These are phyloP conservation scores for Tulasnella calospora DNA, from an alignment of 768 basidiomycete species.

Conservation along the genomic window DNA sequence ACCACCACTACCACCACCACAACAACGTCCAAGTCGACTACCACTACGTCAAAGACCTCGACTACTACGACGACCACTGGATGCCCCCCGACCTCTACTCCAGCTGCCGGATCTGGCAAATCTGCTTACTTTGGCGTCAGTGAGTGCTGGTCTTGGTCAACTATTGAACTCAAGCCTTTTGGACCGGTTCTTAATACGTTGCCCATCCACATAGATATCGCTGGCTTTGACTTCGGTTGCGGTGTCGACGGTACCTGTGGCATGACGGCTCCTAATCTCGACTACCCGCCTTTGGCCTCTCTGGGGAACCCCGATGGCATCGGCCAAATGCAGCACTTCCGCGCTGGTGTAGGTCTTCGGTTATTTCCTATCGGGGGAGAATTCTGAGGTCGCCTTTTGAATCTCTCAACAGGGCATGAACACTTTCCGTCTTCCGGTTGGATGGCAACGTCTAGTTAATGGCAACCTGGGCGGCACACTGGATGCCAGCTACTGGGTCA, in stretches of 20 bases:
- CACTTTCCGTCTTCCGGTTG: conserved; percentile 55
- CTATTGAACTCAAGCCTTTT: not conserved
- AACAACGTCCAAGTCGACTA: conserved; percentile 13
- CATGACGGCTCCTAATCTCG: conserved; percentile 37
- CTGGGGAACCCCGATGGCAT: conserved; percentile 46
- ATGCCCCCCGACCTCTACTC: conserved; percentile 10
- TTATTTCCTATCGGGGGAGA: not conserved
- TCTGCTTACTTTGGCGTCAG: conserved; percentile 40
- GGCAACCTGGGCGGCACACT: conserved; percentile 40
- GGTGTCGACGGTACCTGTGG: conserved; percentile 39
- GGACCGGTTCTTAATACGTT: not conserved
- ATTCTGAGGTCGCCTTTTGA: not conserved
- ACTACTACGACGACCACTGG: conserved; percentile 5
- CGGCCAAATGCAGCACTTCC: conserved; percentile 62
- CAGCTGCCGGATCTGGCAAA: conserved; percentile 32
- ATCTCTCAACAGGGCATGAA: conserved; percentile 39
- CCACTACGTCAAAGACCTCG: not conserved
- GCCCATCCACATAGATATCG: conserved; percentile 1
- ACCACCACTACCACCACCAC: not conserved
- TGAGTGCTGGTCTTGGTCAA: conserved; percentile 10
- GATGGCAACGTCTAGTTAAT: conserved; percentile 46
- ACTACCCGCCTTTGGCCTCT: conserved; percentile 34
- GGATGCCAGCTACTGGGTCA: conserved; percentile 43
- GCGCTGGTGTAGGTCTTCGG: conserved; percentile 42
- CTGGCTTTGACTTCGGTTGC: conserved; percentile 24